phyloP scores from a whole-genome alignment of 345 rosid species.

The Boechera stricta region DNA sequence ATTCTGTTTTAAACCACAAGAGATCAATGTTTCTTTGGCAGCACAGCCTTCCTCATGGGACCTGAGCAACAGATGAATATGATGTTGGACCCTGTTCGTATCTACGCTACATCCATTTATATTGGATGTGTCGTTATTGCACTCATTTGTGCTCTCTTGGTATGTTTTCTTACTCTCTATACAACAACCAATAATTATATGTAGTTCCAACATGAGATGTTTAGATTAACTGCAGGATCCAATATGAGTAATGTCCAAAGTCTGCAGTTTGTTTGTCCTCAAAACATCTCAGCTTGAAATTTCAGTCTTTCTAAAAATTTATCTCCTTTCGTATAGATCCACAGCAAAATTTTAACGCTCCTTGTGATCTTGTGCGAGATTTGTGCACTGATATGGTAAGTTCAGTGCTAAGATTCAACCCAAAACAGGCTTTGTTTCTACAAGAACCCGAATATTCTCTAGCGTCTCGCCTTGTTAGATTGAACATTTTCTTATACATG shows the following conservation, averaged over 20 bases:
- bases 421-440: neutral
- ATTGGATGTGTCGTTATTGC: slow-evolving; percentile 72
- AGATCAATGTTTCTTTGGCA: slow-evolving; percentile 60
- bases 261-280: neutral
- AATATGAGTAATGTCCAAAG: neutral
- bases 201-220: neutral
- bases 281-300: neutral
- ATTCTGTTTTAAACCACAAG: slow-evolving; percentile 13
- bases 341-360: slow-evolving; percentile 74
- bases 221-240: neutral
- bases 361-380: slow-evolving; percentile 83
- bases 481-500: slow-evolving; percentile 22
- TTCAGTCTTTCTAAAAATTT: neutral
- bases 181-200: neutral
- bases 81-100: slow-evolving; percentile 86
- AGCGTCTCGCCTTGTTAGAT: neutral
- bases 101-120: slow-evolving; percentile 79
- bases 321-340: slow-evolving; percentile 61
- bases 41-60: slow-evolving; percentile 97
- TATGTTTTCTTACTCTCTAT: slow-evolving; percentile 45
- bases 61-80: slow-evolving; percentile 70
- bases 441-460: neutral
- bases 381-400: slow-evolving; percentile 89
- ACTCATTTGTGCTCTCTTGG: slow-evolving; percentile 88
- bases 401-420: slow-evolving; percentile 6